Conservation (phyloP, 192 early-diverging fungal genomes). For the Spizellomyces punctatus region DNA sequence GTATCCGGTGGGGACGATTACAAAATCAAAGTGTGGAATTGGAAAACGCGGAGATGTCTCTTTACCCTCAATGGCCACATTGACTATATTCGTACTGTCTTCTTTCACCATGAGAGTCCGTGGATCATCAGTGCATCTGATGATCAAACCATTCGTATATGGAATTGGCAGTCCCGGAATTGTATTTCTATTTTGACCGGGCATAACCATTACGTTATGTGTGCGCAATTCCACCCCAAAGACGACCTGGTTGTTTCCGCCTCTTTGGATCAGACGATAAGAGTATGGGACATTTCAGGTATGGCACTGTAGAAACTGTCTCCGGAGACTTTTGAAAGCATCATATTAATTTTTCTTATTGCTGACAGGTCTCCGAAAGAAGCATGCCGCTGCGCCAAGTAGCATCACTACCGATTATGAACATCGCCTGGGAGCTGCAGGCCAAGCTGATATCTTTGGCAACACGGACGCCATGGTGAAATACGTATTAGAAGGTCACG, state of each 20-base stretch:
- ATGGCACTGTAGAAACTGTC: neutral
- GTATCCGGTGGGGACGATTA: conserved; percentile 99
- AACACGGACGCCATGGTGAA: conserved; percentile 96
- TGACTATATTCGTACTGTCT: conserved; percentile 96
- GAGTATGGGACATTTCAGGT: conserved; percentile 99
- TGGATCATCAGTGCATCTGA: conserved; percentile 98
- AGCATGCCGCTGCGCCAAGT: conserved; percentile 70
- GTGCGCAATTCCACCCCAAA: conserved; percentile 97
- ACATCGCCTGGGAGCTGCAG: conserved; percentile 32
- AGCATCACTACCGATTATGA: conserved; percentile 37
- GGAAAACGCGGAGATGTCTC: conserved; percentile 93
- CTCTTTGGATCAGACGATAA: conserved; percentile 93
- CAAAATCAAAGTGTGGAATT: conserved; percentile 99
- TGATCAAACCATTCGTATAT: conserved; percentile 99
- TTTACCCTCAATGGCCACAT: conserved; percentile 98
- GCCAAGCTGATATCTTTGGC: conserved; percentile 95
- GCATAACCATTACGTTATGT: conserved; percentile 99
- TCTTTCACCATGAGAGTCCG: conserved; percentile 96
- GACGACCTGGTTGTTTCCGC: conserved; percentile 96
- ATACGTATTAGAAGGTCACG: conserved; percentile 97
- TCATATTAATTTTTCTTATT: neutral
- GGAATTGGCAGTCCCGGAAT: conserved; percentile 99
- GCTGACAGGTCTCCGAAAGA: conserved; percentile 71
- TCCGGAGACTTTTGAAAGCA: neutral
- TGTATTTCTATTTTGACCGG: conserved; percentile 97